These are phyloP conservation scores for Xerocomus amazonicus DNA, from an alignment of 1,284 basidiomycete species.

Conservation along the genomic window DNA sequence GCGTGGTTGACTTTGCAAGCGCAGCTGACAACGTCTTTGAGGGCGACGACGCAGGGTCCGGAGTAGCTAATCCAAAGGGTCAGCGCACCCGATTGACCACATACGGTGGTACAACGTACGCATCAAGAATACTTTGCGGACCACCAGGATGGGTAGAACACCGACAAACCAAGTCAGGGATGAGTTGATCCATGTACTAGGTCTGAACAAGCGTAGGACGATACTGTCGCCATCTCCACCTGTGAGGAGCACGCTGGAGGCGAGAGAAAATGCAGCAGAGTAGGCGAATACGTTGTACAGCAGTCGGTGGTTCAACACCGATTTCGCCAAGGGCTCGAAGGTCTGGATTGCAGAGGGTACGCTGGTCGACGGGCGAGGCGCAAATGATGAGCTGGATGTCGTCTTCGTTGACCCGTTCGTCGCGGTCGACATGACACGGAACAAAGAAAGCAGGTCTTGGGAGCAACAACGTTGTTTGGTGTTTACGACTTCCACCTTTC, in stretches of 20 bases:
- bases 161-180: conserved; percentile 36
- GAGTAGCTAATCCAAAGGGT: conserved; percentile 37
- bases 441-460: too few species aligned
- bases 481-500: too few species aligned
- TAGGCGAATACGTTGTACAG: conserved; percentile 48
- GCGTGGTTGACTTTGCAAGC: conserved; percentile 44
- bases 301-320: conserved; percentile 54
- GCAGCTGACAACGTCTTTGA: conserved; percentile 44
- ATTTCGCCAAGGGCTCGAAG: conserved; percentile 60
- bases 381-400: conserved; percentile 32
- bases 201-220: conserved; percentile 23
- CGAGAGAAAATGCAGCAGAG: conserved; percentile 48
- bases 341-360: conserved; percentile 47
- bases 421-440: conserved; percentile 7
- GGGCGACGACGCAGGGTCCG: conserved; percentile 50
- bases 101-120: conserved; percentile 37
- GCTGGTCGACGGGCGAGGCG: conserved; percentile 43
- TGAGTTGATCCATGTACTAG: conserved; percentile 31
- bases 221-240: conserved; percentile 12
- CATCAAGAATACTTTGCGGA: conserved; percentile 53
- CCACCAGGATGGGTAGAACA: conserved; percentile 49
- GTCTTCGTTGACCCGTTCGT: conserved; percentile 1
- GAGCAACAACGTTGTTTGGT: too few species aligned
- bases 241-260: conserved; percentile 35
- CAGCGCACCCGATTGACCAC: not conserved